Conservation (phyloP, 768 basidiomycete species). For the Hericium rajendrae region DNA sequence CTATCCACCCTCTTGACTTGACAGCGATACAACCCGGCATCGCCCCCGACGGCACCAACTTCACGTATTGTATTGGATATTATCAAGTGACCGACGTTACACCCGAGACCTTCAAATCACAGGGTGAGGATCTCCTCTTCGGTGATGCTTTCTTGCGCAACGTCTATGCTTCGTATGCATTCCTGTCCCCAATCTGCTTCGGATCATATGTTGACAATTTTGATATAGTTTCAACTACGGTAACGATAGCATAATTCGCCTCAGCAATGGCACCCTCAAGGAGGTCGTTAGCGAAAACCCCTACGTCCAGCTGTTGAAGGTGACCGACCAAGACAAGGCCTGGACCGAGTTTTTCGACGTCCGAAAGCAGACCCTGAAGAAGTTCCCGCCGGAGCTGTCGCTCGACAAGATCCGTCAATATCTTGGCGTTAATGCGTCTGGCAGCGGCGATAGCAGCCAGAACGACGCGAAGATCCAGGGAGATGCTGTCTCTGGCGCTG, state of each 20-base stretch:
- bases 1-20: not conserved
- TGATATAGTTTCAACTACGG: not conserved
- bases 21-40: not conserved
- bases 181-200: not conserved
- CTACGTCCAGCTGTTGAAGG: not conserved
- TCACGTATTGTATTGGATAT: not conserved
- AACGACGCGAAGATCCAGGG: not conserved
- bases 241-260: not conserved
- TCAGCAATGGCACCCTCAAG: not conserved
- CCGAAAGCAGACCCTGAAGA: not conserved
- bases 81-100: not conserved
- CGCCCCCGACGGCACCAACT: not conserved
- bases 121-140: not conserved
- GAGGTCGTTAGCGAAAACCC: not conserved
- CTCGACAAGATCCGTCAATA: not conserved
- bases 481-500: not conserved
- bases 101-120: not conserved
- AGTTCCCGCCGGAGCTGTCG: not conserved
- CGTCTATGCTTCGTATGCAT: not conserved
- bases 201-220: not conserved
- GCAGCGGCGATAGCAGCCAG: not conserved
- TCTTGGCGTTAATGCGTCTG: not conserved
- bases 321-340: not conserved
- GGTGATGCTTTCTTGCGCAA: not conserved
- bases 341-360: not conserved